phyloP scores from a whole-genome alignment of 2,329 filamentous ascomycete species.

The Mariannaea elegans region DNA sequence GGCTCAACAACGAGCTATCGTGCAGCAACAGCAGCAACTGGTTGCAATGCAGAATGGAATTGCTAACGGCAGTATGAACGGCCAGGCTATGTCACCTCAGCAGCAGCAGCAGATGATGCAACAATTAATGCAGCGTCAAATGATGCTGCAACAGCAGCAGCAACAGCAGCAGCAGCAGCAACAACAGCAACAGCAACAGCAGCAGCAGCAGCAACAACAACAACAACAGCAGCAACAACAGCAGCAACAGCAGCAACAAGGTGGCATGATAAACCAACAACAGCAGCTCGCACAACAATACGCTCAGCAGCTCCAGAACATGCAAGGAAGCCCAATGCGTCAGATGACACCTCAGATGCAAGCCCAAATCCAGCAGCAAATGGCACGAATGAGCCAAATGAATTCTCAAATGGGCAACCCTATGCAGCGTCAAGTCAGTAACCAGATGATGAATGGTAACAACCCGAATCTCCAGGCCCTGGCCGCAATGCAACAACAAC shows the following conservation, averaged over 20 bases:
- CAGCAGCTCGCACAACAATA: slow-evolving; percentile 56
- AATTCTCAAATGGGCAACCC: slow-evolving; percentile 41
- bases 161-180: slow-evolving; percentile 45
- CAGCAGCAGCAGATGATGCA: slow-evolving; percentile 51
- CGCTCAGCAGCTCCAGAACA: slow-evolving; percentile 52
- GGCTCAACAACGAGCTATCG: slow-evolving; percentile 57
- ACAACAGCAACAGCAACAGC: slow-evolving; percentile 40
- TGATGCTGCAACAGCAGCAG: slow-evolving; percentile 52
- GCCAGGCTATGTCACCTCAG: slow-evolving; percentile 47
- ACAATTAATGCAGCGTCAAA: slow-evolving; percentile 49
- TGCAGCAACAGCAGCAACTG: slow-evolving; percentile 58
- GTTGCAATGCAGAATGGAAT: slow-evolving; percentile 50
- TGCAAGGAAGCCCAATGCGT: slow-evolving; percentile 47
- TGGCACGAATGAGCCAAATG: slow-evolving; percentile 48
- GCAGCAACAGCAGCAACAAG: slow-evolving; percentile 43
- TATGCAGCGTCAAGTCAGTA: slow-evolving; percentile 44
- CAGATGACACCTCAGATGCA: slow-evolving; percentile 48
- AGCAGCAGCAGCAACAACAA: slow-evolving; percentile 44
- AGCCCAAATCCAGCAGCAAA: slow-evolving; percentile 49
- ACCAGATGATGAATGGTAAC: slow-evolving; percentile 53
- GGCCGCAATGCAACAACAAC: slow-evolving; percentile 50
- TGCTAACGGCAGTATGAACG: slow-evolving; percentile 48
- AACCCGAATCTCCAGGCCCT: slow-evolving; percentile 51
- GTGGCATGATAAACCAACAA: slow-evolving; percentile 53
- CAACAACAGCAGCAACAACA: slow-evolving; percentile 40